Base-by-base conservation (phyloP, 1,284 basidiomycete species). In the Moesziomyces globuligerus region DNA sequence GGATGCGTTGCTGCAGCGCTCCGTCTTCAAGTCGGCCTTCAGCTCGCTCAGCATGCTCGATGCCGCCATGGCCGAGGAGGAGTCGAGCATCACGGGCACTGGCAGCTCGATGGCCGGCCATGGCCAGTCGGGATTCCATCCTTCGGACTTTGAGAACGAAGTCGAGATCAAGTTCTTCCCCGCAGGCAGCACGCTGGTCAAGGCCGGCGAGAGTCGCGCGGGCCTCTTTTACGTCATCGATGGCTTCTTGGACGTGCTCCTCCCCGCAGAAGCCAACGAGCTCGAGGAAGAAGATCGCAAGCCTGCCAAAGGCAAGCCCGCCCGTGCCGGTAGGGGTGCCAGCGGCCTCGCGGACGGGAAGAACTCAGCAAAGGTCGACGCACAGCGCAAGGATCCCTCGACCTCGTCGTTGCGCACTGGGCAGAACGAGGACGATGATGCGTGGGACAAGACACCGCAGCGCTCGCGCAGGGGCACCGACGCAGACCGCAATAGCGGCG, bases 221-320 rank as follows among this genome's bases (percentile, higher is more conserved):
- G 95, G 95, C 9, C 85, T 98, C 24, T 99, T 95, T 86, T 99
- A 95, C 78, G 94, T 98, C 40, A 96, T 99, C 45, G 96, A 98
- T 72, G 95, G 95, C 0, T 94, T 97, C 83, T 85, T 99, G 37
- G 95, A 99, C 77, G 93, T 98, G 40, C 85, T 91, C 28, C 85
- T 95, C 40, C 91, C 92, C 2, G 83, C 85, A 2, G 61, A 71
- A 1, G 34, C 61, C 15, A 71, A 65, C 29, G 57, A 66, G 54
- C 61, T 71, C 4, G 85, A 87, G 10, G 84, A 66, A 17, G 58
- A 70, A 7, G 68, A 65, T 21, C 55, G 41, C 21, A 26, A 46
- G 20, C 23, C 13, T 23, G 45, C 53, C 4, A 50, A 39, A 20
- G 49, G 37, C 23, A 60, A 44, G 36, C 28, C 42, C 15, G 32